phyloP scores from a whole-genome alignment of 2,329 filamentous ascomycete genomes.

The Laburnicola sp. region DNA sequence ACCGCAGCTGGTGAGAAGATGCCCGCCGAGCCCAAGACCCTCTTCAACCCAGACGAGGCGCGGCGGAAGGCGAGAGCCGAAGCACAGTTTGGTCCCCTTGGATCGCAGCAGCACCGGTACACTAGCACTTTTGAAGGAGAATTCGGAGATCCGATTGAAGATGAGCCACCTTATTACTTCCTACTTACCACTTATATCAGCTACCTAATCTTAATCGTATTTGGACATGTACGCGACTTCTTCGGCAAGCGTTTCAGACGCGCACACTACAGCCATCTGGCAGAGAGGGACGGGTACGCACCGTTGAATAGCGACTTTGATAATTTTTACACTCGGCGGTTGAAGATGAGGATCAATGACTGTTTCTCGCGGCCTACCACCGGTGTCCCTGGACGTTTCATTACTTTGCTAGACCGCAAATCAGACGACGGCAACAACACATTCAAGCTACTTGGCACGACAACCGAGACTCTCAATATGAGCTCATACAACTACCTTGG shows the following conservation, averaged over 20 bases:
- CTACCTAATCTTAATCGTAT: conserved; percentile 92
- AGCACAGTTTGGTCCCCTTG: conserved; percentile 87
- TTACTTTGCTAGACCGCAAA: conserved; percentile 87
- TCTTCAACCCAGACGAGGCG: conserved; percentile 85
- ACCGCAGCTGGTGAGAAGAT: conserved; percentile 78
- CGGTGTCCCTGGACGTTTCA: conserved; percentile 90
- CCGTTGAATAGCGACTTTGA: conserved; percentile 98
- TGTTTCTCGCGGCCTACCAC: conserved; percentile 92
- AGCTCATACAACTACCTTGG: conserved; percentile 99
- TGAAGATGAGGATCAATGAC: conserved; percentile 95
- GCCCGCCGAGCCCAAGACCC: conserved; percentile 72
- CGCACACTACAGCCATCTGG: conserved; percentile 82
- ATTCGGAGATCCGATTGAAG: conserved; percentile 82
- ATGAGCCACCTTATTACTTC: conserved; percentile 96
- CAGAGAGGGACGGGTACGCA: conserved; percentile 84
- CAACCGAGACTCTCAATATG: conserved; percentile 95
- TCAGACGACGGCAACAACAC: conserved; percentile 90
- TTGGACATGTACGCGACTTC: conserved; percentile 94
- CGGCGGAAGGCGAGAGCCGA: conserved; percentile 75
- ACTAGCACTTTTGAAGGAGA: conserved; percentile 84
- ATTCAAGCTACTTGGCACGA: conserved; percentile 86
- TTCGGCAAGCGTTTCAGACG: conserved; percentile 93
- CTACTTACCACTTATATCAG: conserved; percentile 97
- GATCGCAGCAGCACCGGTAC: conserved; percentile 80
- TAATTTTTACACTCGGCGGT: conserved; percentile 91